These are phyloP conservation scores for Penicillium crustosum DNA, from an alignment of 2,329 filamentous ascomycete species.

Conservation along the genomic window DNA sequence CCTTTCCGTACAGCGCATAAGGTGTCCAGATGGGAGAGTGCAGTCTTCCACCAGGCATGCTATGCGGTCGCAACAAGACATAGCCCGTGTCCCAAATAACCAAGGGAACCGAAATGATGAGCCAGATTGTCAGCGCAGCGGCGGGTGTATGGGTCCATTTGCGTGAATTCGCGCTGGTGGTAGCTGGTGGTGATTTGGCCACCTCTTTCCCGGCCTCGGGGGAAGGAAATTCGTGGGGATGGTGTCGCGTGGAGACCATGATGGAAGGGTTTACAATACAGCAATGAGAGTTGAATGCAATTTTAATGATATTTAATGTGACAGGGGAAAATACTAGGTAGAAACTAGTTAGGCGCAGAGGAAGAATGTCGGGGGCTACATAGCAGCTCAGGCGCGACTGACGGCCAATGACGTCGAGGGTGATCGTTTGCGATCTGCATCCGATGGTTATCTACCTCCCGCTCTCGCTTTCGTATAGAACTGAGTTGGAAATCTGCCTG, in stretches of 20 bases:
- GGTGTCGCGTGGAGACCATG: constrained; percentile 58
- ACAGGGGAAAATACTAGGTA: not conserved
- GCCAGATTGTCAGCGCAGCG: constrained; percentile 65
- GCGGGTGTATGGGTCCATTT: constrained; percentile 61
- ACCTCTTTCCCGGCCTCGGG: constrained; percentile 27
- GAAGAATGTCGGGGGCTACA: not conserved
- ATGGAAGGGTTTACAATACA: not conserved
- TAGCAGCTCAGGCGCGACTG: constrained; percentile 5
- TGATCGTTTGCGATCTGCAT: not conserved
- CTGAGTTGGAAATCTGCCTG: not conserved
- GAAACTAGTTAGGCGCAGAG: not conserved
- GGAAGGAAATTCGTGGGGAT: constrained; percentile 52
- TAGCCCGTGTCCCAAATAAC: constrained; percentile 81
- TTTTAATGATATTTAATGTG: not conserved
- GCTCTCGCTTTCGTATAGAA: not conserved
- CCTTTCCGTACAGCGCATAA: constrained; percentile 74
- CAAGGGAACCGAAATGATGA: constrained; percentile 71
- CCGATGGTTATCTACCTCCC: not conserved
- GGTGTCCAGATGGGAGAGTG: constrained; percentile 73
- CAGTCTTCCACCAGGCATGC: constrained; percentile 73
- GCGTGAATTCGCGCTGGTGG: constrained; percentile 22
- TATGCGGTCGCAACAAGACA: constrained; percentile 74
- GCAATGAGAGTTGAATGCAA: not conserved
- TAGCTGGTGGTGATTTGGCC: constrained; percentile 29
- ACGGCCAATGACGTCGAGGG: constrained; percentile 11